Percentiles rank a stretch among this genome's conserved stretches.
These are phyloP conservation scores for Bigelowiella natans DNA, from an alignment of 78 protist species.

Conservation along the genomic window DNA sequence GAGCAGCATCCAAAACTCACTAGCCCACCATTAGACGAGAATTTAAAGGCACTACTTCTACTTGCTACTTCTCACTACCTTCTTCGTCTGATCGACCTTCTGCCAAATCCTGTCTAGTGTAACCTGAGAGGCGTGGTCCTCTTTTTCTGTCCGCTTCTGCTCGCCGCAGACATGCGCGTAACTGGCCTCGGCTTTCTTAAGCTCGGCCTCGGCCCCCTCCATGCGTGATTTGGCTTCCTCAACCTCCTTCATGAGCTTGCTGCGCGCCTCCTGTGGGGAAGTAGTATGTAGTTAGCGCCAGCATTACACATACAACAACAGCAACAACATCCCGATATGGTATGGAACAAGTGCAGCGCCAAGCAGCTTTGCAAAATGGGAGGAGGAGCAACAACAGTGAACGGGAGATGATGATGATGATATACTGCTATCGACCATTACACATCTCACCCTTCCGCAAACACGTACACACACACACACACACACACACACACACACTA, in stretches of 20 bases:
- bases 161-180: too few species aligned
- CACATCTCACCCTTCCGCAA: background rate
- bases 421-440: background rate
- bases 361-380: too few species aligned
- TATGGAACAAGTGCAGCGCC: too few species aligned
- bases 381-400: too few species aligned
- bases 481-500: background rate
- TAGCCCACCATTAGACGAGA: too few species aligned
- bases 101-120: background rate
- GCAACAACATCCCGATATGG: too few species aligned
- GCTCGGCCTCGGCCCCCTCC: background rate
- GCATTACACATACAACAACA: too few species aligned
- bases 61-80: background rate
- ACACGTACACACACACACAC: background rate
- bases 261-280: background rate
- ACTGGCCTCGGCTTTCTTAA: background rate
- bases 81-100: background rate
- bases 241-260: background rate
- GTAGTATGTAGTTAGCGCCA: background rate
- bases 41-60: too few species aligned
- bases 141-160: too few species aligned
- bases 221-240: background rate
- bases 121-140: background rate
- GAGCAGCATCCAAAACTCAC: too few species aligned
- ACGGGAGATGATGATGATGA: too few species aligned